Evolutionary conservation across 495 filamentous ascomycete genomes (phyloP).

Genomic region (Apiosordaria backusii): DNA sequence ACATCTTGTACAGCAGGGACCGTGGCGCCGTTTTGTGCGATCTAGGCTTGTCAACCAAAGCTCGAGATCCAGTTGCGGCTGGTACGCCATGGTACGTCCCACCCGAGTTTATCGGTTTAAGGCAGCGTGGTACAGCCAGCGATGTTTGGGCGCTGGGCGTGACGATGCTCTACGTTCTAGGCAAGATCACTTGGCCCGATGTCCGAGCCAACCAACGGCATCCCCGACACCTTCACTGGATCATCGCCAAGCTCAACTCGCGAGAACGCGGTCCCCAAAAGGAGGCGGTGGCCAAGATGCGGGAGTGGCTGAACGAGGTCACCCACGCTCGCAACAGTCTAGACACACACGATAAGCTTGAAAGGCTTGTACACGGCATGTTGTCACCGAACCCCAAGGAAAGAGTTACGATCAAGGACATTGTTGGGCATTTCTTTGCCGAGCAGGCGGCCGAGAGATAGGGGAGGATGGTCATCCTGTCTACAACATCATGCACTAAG

Average conservation of each 20-base stretch:
- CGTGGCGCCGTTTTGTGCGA: slow-evolving; percentile 50
- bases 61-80: slow-evolving; percentile 36
- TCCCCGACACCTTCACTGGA: slow-evolving; percentile 45
- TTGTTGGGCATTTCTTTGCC: slow-evolving; percentile 35
- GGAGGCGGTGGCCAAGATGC: slow-evolving; percentile 43
- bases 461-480: slow-evolving; percentile 8
- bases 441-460: slow-evolving; percentile 27
- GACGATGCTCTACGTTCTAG: slow-evolving; percentile 48
- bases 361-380: slow-evolving; percentile 45
- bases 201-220: slow-evolving; percentile 40
- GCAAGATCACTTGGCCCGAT: slow-evolving; percentile 46
- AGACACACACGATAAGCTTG: slow-evolving; percentile 37
- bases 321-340: slow-evolving; percentile 36
- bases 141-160: slow-evolving; percentile 52
- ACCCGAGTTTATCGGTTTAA: slow-evolving; percentile 47
- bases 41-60: slow-evolving; percentile 43
- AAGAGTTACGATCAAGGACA: slow-evolving; percentile 41
- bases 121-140: slow-evolving; percentile 43
- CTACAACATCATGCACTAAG: too few relatives aligned
- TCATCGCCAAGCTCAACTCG: slow-evolving; percentile 38
- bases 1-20: slow-evolving; percentile 50
- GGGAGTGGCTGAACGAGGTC: slow-evolving; percentile 45
- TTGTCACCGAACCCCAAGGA: slow-evolving; percentile 41
- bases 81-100: slow-evolving; percentile 52
- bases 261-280: slow-evolving; percentile 32